phyloP scores from a whole-genome alignment of 345 rosid genomes.

The Litchi chinensis region DNA sequence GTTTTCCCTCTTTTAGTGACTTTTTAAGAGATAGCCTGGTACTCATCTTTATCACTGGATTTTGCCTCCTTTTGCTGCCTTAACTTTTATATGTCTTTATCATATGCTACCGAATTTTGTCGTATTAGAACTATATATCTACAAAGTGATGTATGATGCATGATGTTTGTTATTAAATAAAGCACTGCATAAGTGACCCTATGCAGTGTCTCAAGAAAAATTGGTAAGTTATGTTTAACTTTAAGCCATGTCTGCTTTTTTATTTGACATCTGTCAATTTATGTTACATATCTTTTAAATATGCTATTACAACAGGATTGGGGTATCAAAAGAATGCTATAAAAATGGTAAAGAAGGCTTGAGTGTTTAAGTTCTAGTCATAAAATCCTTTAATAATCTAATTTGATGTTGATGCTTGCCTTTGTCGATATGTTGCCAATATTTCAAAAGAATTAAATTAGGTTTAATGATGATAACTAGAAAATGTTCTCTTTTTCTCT shows the following conservation, averaged over 20 bases:
- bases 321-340: conserved; percentile 4
- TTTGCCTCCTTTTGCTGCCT: neutral
- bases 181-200: neutral
- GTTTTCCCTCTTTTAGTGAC: neutral
- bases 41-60: neutral
- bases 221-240: neutral
- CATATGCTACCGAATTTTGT: neutral
- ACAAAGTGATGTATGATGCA: neutral
- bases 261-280: neutral
- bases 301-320: neutral
- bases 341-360: neutral
- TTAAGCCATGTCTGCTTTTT: neutral
- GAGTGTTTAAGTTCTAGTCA: neutral
- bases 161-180: neutral
- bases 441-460: neutral
- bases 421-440: neutral
- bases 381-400: neutral
- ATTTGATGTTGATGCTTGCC: neutral
- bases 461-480: too few species aligned
- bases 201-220: neutral
- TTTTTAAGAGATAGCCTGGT: neutral
- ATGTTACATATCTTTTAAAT: neutral
- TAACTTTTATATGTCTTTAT: too few species aligned
- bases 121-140: neutral
- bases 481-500: too few species aligned